phyloP scores from a whole-genome alignment of 805 yeast genomes.

The Metschnikowia noctiluminum region DNA sequence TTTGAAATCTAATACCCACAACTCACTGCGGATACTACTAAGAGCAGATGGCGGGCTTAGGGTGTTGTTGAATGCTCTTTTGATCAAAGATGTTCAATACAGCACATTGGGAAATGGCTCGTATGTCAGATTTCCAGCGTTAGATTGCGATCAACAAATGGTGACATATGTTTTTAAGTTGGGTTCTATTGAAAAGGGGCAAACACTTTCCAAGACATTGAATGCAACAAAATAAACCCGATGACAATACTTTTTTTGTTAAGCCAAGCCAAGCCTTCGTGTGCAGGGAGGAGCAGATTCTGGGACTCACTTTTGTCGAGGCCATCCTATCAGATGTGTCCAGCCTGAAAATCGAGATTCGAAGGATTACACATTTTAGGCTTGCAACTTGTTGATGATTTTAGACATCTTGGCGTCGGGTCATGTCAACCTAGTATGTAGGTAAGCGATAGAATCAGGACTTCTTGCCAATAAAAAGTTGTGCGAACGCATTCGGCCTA shows the following conservation, averaged over 20 bases:
- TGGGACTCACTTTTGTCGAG: too few species aligned
- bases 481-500: neutral
- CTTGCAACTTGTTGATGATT: too few species aligned
- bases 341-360: too few species aligned
- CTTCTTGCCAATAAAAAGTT: too few species aligned
- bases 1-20: conserved; percentile 55
- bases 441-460: too few species aligned
- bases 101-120: conserved; percentile 61
- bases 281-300: too few species aligned
- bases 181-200: conserved; percentile 70
- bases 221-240: conserved; percentile 23
- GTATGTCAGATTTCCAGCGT: conserved; percentile 62
- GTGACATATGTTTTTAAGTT: conserved; percentile 72
- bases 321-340: too few species aligned
- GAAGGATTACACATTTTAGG: too few species aligned
- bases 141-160: conserved; percentile 45
- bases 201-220: conserved; percentile 40
- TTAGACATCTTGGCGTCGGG: too few species aligned
- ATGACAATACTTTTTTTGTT: neutral
- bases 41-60: conserved; percentile 89
- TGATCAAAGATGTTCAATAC: conserved; percentile 59
- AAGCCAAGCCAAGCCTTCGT: neutral
- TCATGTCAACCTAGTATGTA: too few species aligned
- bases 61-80: conserved; percentile 64
- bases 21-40: conserved; percentile 66